Percentiles rank a stretch among this genome's conserved stretches.
phyloP scores from a whole-genome alignment of 1,139 yeast genomes.

The Magnusiomyces sp. region DNA sequence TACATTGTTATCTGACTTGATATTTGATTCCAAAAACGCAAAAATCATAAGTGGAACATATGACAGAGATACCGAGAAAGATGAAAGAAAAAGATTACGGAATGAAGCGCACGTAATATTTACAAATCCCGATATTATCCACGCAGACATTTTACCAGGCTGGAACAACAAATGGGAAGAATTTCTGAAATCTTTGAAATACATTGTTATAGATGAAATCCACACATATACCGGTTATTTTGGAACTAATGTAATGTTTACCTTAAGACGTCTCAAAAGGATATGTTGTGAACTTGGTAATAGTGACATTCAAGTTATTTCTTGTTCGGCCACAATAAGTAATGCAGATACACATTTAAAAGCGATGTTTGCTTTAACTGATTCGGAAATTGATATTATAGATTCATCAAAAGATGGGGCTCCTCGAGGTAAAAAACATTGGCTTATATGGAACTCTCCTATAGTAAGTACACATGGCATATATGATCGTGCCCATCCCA shows the following conservation, averaged over 20 bases:
- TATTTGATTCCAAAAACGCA: conserved; percentile 19
- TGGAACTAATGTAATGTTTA: conserved; percentile 84
- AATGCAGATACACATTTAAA: conserved; percentile 46
- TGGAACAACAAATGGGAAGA: conserved; percentile 51
- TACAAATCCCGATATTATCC: conserved; percentile 93
- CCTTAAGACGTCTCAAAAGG: conserved; percentile 68
- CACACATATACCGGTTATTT: conserved; percentile 86
- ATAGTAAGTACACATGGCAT: conserved; percentile 47
- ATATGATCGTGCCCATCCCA: conserved; percentile 52
- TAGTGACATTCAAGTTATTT: conserved; percentile 49
- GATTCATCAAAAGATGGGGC: conserved; percentile 63
- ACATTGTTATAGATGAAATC: conserved; percentile 76
- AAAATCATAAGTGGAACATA: conserved; percentile 58
- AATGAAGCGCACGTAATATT: conserved; percentile 68
- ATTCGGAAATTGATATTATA: background rate
- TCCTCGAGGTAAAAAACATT: conserved; percentile 66
- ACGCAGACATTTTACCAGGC: conserved; percentile 67
- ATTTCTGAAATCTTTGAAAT: conserved; percentile 55
- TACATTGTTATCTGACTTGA: conserved; percentile 41
- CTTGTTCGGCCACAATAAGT: conserved; percentile 89
- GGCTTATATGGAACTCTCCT: conserved; percentile 82
- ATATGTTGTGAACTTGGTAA: conserved; percentile 50
- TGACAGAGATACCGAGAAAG: conserved; percentile 82
- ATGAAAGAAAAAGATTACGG: conserved; percentile 45
- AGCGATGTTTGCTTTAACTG: conserved; percentile 38